Percentiles rank a stretch among this genome's conserved stretches.
phyloP scores from a whole-genome alignment of 305 asterid species.

The Coffea humblotiana region DNA sequence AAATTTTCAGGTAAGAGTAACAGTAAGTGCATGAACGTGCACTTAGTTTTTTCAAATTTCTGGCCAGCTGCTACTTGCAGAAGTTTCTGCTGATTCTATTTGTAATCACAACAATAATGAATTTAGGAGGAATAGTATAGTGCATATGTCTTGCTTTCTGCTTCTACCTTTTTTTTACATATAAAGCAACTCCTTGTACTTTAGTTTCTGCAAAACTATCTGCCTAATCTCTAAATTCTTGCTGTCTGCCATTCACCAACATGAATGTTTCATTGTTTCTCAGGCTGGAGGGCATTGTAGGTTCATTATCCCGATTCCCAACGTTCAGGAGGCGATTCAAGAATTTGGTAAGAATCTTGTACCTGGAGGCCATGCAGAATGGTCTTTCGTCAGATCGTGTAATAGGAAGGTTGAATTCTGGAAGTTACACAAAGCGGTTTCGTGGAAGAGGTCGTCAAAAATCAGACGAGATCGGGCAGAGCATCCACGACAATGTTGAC shows the following conservation, averaged over 20 bases:
- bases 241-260: background rate
- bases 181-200: background rate
- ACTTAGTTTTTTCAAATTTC: too few relatives aligned
- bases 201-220: background rate
- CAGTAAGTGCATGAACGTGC: too few relatives aligned
- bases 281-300: slow-evolving; percentile 81
- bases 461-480: slow-evolving; percentile 17
- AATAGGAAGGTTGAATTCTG: slow-evolving; percentile 27
- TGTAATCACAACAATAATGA: too few relatives aligned
- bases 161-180: too few relatives aligned
- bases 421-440: slow-evolving; percentile 26
- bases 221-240: background rate
- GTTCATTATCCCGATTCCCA: slow-evolving; percentile 69
- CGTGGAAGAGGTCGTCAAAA: slow-evolving; percentile 30
- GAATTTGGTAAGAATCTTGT: slow-evolving; percentile 60
- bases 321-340: slow-evolving; percentile 78
- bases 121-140: too few relatives aligned
- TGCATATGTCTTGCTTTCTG: too few relatives aligned
- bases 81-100: too few relatives aligned
- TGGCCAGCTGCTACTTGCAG: too few relatives aligned
- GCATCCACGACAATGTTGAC: slow-evolving; percentile 1
- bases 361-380: slow-evolving; percentile 50
- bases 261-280: background rate
- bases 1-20: too few relatives aligned
- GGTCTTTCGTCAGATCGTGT: slow-evolving; percentile 37